These are phyloP conservation scores for Magnusiomyces ingens DNA, from an alignment of 1,139 yeast species.

Conservation along the genomic window DNA sequence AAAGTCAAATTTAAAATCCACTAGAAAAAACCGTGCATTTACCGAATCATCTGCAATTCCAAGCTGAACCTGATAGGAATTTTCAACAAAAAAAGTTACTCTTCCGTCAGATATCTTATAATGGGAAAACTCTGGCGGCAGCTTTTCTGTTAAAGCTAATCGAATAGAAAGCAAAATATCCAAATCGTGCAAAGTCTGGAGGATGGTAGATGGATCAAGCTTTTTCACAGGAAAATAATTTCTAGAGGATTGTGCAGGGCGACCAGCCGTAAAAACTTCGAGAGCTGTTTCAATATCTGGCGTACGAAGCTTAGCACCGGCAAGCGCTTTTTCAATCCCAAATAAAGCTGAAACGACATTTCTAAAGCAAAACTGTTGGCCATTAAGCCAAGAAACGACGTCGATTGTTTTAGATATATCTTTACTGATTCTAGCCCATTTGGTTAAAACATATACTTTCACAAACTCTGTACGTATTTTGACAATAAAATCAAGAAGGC, in stretches of 20 bases:
- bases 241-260: constrained; percentile 69
- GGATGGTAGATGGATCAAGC: constrained; percentile 50
- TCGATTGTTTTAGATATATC: constrained; percentile 75
- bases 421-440: constrained; percentile 73
- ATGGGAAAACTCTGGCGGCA: constrained; percentile 58
- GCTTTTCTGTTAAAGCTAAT: constrained; percentile 54
- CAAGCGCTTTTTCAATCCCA: constrained; percentile 56
- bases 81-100: constrained; percentile 55
- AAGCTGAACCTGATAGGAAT: constrained; percentile 63
- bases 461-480: constrained; percentile 73
- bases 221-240: constrained; percentile 47
- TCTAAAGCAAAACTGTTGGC: constrained; percentile 61
- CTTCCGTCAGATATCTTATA: constrained; percentile 71
- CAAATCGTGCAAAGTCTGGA: constrained; percentile 59
- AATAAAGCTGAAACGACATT: constrained; percentile 59
- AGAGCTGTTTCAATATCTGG: constrained; percentile 83
- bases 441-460: constrained; percentile 73
- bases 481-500: constrained; percentile 61
- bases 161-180: constrained; percentile 70
- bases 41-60: constrained; percentile 60
- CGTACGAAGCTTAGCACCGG: constrained; percentile 83
- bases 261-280: constrained; percentile 72
- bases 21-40: constrained; percentile 59
- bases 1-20: constrained; percentile 60
- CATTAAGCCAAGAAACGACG: constrained; percentile 78